These are phyloP conservation scores for Leccinum disarticulatum DNA, from an alignment of 768 basidiomycete genomes.

Conservation along the genomic window DNA sequence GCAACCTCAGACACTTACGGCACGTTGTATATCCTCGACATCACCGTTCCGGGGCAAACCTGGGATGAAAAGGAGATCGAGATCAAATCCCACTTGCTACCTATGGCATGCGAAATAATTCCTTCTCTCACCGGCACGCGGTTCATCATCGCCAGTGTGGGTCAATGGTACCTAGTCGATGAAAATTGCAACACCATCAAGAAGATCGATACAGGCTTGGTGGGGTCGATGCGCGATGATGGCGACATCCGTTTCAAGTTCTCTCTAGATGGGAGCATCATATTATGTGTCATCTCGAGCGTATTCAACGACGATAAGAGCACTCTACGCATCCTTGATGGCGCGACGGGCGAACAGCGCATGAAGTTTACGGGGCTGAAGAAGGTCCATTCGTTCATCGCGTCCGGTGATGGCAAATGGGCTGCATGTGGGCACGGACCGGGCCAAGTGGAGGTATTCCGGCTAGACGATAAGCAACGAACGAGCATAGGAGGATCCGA, in stretches of 20 bases:
- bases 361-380: constrained; percentile 12
- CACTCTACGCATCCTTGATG: constrained; percentile 12
- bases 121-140: constrained; percentile 11
- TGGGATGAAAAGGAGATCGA: constrained; percentile 2
- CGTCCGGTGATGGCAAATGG: constrained; percentile 6
- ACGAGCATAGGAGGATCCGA: background rate
- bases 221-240: background rate
- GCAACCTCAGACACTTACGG: constrained; percentile 10
- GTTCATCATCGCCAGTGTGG: constrained; percentile 3
- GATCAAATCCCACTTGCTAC: background rate
- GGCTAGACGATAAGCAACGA: background rate
- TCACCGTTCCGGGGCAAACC: background rate
- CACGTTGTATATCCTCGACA: constrained; percentile 11
- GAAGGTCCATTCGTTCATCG: background rate
- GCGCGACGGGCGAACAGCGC: constrained; percentile 7
- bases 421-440: constrained; percentile 11
- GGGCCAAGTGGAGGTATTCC: constrained; percentile 3
- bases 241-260: constrained; percentile 1
- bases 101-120: background rate
- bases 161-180: constrained; percentile 7
- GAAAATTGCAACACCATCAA: constrained; percentile 2
- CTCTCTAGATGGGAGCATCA: constrained; percentile 14
- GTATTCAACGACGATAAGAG: constrained; percentile 7
- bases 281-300: background rate
- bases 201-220: constrained; percentile 9